phyloP scores from a whole-genome alignment of 176 grass and related monocot genomes.

The Puccinellia tenuiflora region DNA sequence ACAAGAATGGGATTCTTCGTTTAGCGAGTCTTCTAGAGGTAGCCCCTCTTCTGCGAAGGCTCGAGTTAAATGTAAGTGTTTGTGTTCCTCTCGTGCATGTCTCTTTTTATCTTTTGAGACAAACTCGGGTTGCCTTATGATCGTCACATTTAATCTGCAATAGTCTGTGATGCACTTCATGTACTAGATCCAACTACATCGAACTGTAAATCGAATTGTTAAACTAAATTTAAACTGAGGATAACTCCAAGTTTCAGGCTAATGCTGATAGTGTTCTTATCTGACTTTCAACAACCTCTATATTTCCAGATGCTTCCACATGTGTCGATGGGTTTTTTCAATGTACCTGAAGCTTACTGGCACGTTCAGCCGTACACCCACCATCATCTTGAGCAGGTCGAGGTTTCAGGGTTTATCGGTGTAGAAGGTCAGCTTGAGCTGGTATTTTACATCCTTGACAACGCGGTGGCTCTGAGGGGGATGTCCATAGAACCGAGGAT shows the following conservation, averaged over 20 bases:
- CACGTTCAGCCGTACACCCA: background rate
- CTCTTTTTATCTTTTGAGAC: background rate
- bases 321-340: background rate
- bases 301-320: background rate
- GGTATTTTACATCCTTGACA: conserved; percentile 7
- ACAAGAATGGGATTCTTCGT: conserved; percentile 2
- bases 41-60: background rate
- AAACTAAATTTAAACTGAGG: background rate
- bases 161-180: background rate
- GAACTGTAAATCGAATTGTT: background rate
- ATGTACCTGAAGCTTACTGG: background rate
- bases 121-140: background rate
- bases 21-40: conserved; percentile 1
- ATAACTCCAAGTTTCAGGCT: background rate
- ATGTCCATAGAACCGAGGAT: background rate
- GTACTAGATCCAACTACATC: background rate
- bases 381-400: background rate
- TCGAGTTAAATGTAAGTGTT: conserved; percentile 1
- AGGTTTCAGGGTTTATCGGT: conserved; percentile 17
- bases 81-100: conserved; percentile 13
- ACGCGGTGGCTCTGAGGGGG: background rate
- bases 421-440: conserved; percentile 2
- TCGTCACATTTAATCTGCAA: background rate
- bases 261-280: background rate
- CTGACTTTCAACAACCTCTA: background rate